These are phyloP conservation scores for Leccinum olivaceopallidum DNA, from an alignment of 768 basidiomycete genomes.

Conservation along the genomic window DNA sequence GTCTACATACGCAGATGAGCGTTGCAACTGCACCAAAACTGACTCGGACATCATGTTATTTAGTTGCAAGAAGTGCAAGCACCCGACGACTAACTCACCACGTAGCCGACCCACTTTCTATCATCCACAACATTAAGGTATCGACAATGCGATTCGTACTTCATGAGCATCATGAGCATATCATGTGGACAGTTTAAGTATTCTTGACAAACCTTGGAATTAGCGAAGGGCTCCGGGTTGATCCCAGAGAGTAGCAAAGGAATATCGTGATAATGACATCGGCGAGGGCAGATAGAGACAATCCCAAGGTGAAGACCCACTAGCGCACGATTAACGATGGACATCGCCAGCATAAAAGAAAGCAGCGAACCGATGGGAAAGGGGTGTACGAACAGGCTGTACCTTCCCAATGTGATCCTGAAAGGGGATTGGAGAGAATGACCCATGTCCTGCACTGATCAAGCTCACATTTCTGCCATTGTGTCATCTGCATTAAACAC, in stretches of 20 bases:
- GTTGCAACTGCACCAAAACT: conserved; percentile 19
- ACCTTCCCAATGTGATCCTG: conserved; percentile 17
- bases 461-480: conserved; percentile 22
- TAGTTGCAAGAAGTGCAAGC: not conserved
- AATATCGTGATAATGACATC: conserved; percentile 47
- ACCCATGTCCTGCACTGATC: not conserved
- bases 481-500: conserved; percentile 9
- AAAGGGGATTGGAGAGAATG: not conserved
- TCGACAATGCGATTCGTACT: conserved; percentile 28
- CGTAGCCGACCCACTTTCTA: conserved; percentile 26
- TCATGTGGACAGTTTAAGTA: not conserved
- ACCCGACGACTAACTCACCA: conserved; percentile 9
- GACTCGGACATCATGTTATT: not conserved
- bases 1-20: conserved; percentile 20
- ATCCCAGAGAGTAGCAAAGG: conserved; percentile 43
- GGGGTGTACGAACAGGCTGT: conserved; percentile 8
- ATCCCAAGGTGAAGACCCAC: conserved; percentile 48
- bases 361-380: conserved; percentile 14
- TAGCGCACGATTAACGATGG: conserved; percentile 16
- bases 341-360: not conserved
- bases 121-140: conserved; percentile 22
- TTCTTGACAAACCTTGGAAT: conserved; percentile 33
- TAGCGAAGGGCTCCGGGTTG: conserved; percentile 34
- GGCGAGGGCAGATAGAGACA: conserved; percentile 44
- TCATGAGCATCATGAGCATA: not conserved